Evolutionary conservation across 331 rosid genomes (phyloP).

Genomic region (Prunus yedoensis): DNA sequence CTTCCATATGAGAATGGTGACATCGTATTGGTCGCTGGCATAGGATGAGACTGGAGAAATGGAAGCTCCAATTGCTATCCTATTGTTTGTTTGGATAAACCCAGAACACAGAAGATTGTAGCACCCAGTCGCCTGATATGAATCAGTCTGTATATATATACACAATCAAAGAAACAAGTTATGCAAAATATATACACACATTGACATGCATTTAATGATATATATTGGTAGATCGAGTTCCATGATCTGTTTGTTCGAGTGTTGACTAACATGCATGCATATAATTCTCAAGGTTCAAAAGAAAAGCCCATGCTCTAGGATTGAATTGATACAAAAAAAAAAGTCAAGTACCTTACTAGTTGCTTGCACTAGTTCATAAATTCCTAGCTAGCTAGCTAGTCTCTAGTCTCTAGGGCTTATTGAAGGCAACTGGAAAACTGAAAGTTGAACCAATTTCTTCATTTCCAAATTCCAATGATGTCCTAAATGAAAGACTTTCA

Average conservation of each 20-base stretch:
- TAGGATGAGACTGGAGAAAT: slow-evolving; percentile 81
- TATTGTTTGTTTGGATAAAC: slow-evolving; percentile 78
- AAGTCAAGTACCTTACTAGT: background rate
- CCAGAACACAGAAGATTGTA: slow-evolving; percentile 93
- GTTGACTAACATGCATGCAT: slow-evolving; percentile 10
- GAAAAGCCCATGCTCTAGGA: slow-evolving; percentile 1
- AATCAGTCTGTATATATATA: slow-evolving; percentile 56
- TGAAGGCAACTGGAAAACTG: background rate
- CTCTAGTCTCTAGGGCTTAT: slow-evolving; percentile 1
- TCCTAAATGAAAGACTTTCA: slow-evolving; percentile 6
- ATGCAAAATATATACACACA: too few relatives aligned
- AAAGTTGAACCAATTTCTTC: slow-evolving; percentile 17
- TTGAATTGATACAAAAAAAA: background rate
- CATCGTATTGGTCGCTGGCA: slow-evolving; percentile 60
- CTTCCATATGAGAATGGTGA: slow-evolving; percentile 92
- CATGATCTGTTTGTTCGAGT: background rate
- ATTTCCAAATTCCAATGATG: slow-evolving; percentile 20
- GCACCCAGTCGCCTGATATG: slow-evolving; percentile 89
- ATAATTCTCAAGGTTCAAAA: background rate
- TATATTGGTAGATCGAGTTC: background rate
- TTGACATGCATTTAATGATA: background rate
- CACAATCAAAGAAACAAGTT: background rate
- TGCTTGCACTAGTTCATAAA: background rate
- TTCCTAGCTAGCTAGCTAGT: background rate
- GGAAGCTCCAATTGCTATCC: slow-evolving; percentile 92